Conservation (phyloP, 192 early-diverging fungal genomes). For the Coemansia biformis region DNA sequence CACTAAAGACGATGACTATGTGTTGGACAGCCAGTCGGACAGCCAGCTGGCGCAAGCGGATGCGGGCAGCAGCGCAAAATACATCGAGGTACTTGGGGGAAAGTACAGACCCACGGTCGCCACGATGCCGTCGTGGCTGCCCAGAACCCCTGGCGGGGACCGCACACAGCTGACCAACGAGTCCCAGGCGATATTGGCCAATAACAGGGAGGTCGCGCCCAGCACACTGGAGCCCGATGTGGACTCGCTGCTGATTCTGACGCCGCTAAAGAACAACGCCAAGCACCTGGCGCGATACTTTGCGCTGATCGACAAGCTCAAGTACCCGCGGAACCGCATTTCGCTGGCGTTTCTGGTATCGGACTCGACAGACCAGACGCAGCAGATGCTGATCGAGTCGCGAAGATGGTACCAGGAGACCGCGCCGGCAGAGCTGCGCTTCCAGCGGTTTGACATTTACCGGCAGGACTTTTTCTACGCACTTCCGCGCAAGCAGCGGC, state of each 20-base stretch:
- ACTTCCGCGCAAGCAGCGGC: slow-evolving; percentile 53
- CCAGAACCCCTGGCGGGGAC: background rate
- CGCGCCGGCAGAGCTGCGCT: slow-evolving; percentile 46
- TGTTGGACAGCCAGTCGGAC: too few species aligned
- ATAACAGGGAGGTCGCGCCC: slow-evolving; percentile 23
- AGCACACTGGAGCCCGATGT: slow-evolving; percentile 27
- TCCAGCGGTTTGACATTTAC: slow-evolving; percentile 55
- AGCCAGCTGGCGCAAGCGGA: background rate
- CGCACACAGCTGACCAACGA: slow-evolving; percentile 13
- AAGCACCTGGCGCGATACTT: slow-evolving; percentile 58
- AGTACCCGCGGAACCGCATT: slow-evolving; percentile 58
- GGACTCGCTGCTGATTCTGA: slow-evolving; percentile 57
- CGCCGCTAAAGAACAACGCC: slow-evolving; percentile 61
- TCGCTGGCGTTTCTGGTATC: slow-evolving; percentile 67
- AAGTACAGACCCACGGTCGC: slow-evolving; percentile 22
- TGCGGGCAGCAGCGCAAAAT: background rate
- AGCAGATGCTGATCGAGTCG: slow-evolving; percentile 49
- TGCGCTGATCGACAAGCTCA: slow-evolving; percentile 51
- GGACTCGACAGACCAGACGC: slow-evolving; percentile 56
- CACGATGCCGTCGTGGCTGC: slow-evolving; percentile 41
- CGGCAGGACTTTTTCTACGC: slow-evolving; percentile 56
- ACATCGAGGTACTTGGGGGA: slow-evolving; percentile 35
- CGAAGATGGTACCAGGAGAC: slow-evolving; percentile 40
- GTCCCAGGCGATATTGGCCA: slow-evolving; percentile 22
- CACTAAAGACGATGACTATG: too few species aligned